Base-by-base conservation (phyloP, 2,329 filamentous ascomycete species). In the Pseudocercospora fuligena region DNA sequence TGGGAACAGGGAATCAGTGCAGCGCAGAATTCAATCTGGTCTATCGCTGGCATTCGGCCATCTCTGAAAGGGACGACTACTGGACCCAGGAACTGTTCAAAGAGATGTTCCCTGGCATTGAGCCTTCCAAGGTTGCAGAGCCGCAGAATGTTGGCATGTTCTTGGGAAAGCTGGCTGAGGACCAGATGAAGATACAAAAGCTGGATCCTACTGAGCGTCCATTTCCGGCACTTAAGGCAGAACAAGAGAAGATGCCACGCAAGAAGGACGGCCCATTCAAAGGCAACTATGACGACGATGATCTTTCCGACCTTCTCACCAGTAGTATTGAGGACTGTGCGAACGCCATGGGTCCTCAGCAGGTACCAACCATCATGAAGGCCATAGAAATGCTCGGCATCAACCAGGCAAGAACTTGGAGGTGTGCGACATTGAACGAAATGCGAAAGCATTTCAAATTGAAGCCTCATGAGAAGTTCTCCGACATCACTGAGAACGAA, bases 381-480 rank as follows among this genome's bases (percentile, higher is more conserved):
- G 80, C 83, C 1, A 83, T 90, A n/a, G 89, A 90, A 75, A 81
- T 89, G 2, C 81, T 89, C 1, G 88, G 87, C 8, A 90, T 90
- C 60, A 81, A 84, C 19, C 88, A 90, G 70, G 86, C 84, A 5
- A 85, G 88, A 46, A 84, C 85, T 43, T 90, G 87, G 88, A 84
- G 87, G 62, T 77, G 88, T 11, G 86, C 84, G 0, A 86, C 87
- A 0, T 77, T 90, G 46, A 90, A 90, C 70, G 88, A 90, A 74
- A 89, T 90, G 78, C 82, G 89, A 7, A 82, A 85, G 64, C 89
- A 89, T 75, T 89, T 90, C 72, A 84, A 84, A 1, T 80, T 90
- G 46, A 83, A 86, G 74, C 82, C 81, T 21, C 84, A 90, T 74
- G 77, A 82, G 27, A 84, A 77, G 0, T 90, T 90, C 72, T 82